Evolutionary conservation across 2,329 filamentous ascomycete species (phyloP), one percentile per base, ranked within the genome.

Genomic region (Talaromyces sp.): DNA sequence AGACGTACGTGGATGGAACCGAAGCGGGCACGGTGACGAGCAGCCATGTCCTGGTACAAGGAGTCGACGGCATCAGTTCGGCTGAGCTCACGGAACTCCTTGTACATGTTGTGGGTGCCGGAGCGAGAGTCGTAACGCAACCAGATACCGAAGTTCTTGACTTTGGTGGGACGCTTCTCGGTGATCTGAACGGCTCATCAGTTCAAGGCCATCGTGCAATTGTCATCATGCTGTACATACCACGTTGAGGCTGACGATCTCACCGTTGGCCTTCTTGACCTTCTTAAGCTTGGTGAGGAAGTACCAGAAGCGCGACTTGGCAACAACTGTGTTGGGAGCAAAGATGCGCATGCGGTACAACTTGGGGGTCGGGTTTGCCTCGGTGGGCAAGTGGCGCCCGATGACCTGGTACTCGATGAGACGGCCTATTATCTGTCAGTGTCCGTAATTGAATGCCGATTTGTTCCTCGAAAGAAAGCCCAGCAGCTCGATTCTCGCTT

Each of bases 101-200:
- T 98, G 92, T 99, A 99, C 95, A 99, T 99, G 91, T 99, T 99
- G 93, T 99, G 95, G 78, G 95, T 99, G 78, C 95, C 95, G 77
- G 95, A 98, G 84, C 95, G 94, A 70, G 96, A 99, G 86, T 99
- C 94, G 87, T 99, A 99, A 82, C 96, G 93, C 86, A 99, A 90
- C 96, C 96, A 99, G 89, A 99, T 90, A 83, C 95, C 95, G 82
- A 99, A 98, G 91, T 97, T 99, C 93, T 99, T 99, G 89, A 99
- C 93, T 88, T 97, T 97, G 80, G 93, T 87, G 78, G 95, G 95
- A 84, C 92, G 93, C 90, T 98, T 98, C 93, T 99, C 95, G 85
- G 88, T 85, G 86, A 99, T 96, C 93, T 97, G 67, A 69, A 61
- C 71, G 66, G 16, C 68, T 41, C 22, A 31, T 67, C 60, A 67